These are phyloP conservation scores for Astrothelium macrocarpum DNA, from an alignment of 495 filamentous ascomycete genomes.

Conservation along the genomic window DNA sequence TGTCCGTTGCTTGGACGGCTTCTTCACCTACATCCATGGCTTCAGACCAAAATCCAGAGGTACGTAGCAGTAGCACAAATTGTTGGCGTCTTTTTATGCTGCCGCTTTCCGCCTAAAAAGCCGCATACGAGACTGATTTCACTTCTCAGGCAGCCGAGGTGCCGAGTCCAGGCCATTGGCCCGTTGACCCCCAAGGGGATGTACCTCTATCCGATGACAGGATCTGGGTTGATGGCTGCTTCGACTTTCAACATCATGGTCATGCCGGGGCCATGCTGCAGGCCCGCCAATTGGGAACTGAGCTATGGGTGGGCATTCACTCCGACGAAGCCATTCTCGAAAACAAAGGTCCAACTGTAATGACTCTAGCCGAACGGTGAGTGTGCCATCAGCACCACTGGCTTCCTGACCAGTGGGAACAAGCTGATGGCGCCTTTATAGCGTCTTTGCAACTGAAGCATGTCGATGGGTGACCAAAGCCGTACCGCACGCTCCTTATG, in stretches of 20 bases:
- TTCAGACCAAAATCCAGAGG: background rate
- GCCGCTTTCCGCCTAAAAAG: background rate
- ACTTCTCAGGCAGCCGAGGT: background rate
- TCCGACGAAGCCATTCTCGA: conserved; percentile 89
- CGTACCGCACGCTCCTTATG: conserved; percentile 83
- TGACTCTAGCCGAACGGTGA: conserved; percentile 83
- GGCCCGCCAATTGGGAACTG: conserved; percentile 72
- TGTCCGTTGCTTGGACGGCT: background rate
- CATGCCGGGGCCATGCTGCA: conserved; percentile 97
- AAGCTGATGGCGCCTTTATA: conserved; percentile 21
- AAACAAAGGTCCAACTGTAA: conserved; percentile 97
- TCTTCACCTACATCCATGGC: background rate
- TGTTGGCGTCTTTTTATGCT: no score
- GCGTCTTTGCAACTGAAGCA: conserved; percentile 76
- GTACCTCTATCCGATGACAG: conserved; percentile 53
- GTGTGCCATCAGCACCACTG: conserved; percentile 9
- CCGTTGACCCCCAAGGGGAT: conserved; percentile 57
- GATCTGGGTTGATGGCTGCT: conserved; percentile 97
- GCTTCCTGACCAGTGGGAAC: background rate
- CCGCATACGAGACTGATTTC: background rate
- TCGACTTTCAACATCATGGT: conserved; percentile 97
- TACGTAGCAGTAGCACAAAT: background rate
- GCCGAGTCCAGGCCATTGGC: conserved; percentile 48
- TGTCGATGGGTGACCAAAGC: conserved; percentile 86
- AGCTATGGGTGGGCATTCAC: conserved; percentile 85